phyloP scores from a whole-genome alignment of 1,139 yeast genomes.

The Taphrina deformans region DNA sequence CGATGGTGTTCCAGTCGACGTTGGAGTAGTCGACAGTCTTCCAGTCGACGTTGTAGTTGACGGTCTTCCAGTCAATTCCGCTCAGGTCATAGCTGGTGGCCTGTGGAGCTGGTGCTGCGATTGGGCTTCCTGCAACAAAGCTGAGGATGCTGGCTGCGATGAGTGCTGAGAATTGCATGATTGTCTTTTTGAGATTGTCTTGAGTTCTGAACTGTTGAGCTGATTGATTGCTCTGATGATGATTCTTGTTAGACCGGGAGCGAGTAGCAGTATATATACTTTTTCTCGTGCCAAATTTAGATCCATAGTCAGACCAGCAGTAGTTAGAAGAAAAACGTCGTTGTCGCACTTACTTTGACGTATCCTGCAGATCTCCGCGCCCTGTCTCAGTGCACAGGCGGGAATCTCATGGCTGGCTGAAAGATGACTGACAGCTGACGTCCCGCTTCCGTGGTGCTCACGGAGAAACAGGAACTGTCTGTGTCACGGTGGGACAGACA shows the following conservation, averaged over 20 bases:
- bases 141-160: slow-evolving; percentile 31
- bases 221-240: not conserved
- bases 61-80: slow-evolving; percentile 18
- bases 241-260: not conserved
- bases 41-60: slow-evolving; percentile 22
- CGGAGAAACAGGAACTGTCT: no score
- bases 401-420: no score
- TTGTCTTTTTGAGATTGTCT: slow-evolving; percentile 5
- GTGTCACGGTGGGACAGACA: no score
- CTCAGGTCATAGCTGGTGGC: slow-evolving; percentile 18
- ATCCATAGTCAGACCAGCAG: not conserved
- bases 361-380: not conserved
- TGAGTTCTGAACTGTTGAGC: no score
- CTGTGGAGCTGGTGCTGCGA: slow-evolving; percentile 12
- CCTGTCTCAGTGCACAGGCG: not conserved
- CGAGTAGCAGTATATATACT: not conserved
- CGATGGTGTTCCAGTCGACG: slow-evolving; percentile 31
- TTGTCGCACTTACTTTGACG: not conserved
- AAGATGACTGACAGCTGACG: no score
- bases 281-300: slow-evolving; percentile 1
- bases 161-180: slow-evolving; percentile 28
- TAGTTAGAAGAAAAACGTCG: not conserved
- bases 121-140: slow-evolving; percentile 20
- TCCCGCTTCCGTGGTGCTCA: no score
- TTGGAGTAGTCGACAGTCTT: slow-evolving; percentile 16